Base-by-base conservation (phyloP, 2,329 filamentous ascomycete species). In the Talaromyces sp. region DNA sequence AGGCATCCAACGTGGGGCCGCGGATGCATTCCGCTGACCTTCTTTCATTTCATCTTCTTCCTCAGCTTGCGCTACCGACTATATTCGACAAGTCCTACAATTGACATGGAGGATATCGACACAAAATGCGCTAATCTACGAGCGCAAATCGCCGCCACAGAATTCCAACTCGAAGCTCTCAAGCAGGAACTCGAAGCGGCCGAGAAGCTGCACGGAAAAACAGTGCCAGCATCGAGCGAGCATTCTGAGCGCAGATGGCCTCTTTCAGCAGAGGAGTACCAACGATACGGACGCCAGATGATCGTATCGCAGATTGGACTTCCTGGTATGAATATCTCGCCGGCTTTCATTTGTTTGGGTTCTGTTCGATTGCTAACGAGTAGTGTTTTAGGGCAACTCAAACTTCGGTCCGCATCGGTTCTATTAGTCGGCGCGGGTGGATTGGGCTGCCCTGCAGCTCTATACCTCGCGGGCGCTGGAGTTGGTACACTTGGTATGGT, bases 381-480 rank as follows among this genome's bases (percentile, higher is more conserved):
- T 54, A 10, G 22, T 14, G 6, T 39, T 54, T 50, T 56, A 92
- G 92, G 91, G 0, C 94, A 98, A 78, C 81, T 94, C 7, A 84
- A 86, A 37, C 81, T 98, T 16, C 90, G 87, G 71, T 81, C 83
- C 0, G 83, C 91, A 0, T 87, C 83, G 22, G 88, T 97, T 5
- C 84, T 98, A 8, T 83, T 99, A 56, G 85, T 99, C 27, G 95
- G 95, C 11, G 89, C 91, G 1, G 95, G 95, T 6, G 95, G 95
- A 0, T 81, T 99, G 13, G 95, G 95, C 11, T 98, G 92, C 74
- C 95, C 95, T 11, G 93, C 95, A 13, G 91, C 93, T 0, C 86
- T 91, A n/a, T 99, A 99, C 74, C 86, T 99, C 1, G 92, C 93
- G 10, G 94, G 92, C 24, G 91, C 95, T 1, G 95, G 95, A 0